A percentile compares a stretch with the other conserved stretches of the same genome.
Evolutionary conservation across 2,329 filamentous ascomycete species (phyloP).

Genomic region (Curvularia lunata): DNA sequence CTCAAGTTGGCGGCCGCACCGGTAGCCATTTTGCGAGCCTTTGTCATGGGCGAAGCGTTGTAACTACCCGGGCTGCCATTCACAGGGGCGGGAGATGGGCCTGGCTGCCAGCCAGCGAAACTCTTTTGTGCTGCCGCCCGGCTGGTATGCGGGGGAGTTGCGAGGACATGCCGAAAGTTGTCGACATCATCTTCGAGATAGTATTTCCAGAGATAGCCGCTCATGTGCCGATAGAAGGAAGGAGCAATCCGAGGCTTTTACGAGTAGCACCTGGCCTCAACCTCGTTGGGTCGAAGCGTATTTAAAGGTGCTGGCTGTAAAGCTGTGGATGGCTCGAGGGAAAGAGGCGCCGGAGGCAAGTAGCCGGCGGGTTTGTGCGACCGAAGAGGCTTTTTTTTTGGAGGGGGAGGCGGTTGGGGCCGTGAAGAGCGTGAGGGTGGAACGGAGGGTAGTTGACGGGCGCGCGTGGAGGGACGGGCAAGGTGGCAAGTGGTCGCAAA

Average conservation of each 20-base stretch:
- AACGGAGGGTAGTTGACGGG: neutral
- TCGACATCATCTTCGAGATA: conserved; percentile 99
- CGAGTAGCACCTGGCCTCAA: conserved; percentile 84
- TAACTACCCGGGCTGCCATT: conserved; percentile 57
- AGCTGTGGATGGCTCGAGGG: conserved; percentile 54
- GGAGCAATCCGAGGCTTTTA: conserved; percentile 59
- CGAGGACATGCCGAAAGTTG: conserved; percentile 86
- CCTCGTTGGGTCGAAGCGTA: conserved; percentile 83
- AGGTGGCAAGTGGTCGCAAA: conserved; percentile 22
- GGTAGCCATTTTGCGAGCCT: conserved; percentile 42
- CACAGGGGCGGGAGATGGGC: conserved; percentile 40
- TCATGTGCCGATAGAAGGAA: conserved; percentile 70
- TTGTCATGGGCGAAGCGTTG: conserved; percentile 54
- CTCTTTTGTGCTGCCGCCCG: conserved; percentile 62
- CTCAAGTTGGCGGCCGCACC: conserved; percentile 53
- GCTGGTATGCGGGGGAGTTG: conserved; percentile 67
- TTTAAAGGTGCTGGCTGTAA: conserved; percentile 76
- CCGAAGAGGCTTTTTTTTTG: conserved; percentile 22
- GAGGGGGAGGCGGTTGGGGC: neutral
- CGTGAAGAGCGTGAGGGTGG: neutral
- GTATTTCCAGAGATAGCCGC: conserved; percentile 93
- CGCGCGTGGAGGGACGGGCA: conserved; percentile 9
- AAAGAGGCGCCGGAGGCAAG: conserved; percentile 28
- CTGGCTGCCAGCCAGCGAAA: conserved; percentile 44
- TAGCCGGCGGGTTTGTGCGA: conserved; percentile 28